Evolutionary conservation across 2,329 filamentous ascomycete species (phyloP).

Genomic region (Trichophaea hybrida): DNA sequence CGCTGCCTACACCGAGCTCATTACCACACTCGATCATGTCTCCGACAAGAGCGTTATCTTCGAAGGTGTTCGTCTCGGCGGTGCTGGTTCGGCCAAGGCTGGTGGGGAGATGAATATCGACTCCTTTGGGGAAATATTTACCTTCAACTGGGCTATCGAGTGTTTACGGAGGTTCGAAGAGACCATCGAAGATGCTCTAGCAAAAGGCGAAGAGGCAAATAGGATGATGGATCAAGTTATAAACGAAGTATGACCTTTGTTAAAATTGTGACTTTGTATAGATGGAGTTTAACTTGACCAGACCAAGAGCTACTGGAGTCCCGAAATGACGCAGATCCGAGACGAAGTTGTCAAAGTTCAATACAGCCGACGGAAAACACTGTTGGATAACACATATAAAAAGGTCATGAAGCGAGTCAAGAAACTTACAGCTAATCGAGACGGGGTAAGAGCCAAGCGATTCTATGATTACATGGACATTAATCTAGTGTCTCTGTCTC

Average conservation of each 20-base stretch:
- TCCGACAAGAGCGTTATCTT: not conserved
- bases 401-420: not conserved
- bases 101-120: not conserved
- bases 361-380: not conserved
- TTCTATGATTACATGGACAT: not conserved
- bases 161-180: not conserved
- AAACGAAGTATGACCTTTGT: not conserved
- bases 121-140: not conserved
- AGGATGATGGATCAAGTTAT: not conserved
- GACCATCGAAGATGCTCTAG: not conserved
- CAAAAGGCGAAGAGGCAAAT: not conserved
- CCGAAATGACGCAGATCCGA: not conserved
- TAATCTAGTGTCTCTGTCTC: not conserved
- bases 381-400: not conserved
- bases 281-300: not conserved
- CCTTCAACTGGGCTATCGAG: not conserved
- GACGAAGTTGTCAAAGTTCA: not conserved
- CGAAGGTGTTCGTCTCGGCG: not conserved
- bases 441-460: not conserved
- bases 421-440: not conserved
- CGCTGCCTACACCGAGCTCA: not conserved
- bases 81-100: not conserved
- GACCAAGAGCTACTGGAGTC: not conserved
- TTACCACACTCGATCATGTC: not conserved
- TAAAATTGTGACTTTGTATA: not conserved